Base-by-base conservation (phyloP, 495 filamentous ascomycete genomes). In the Jackrogersella multiformis region DNA sequence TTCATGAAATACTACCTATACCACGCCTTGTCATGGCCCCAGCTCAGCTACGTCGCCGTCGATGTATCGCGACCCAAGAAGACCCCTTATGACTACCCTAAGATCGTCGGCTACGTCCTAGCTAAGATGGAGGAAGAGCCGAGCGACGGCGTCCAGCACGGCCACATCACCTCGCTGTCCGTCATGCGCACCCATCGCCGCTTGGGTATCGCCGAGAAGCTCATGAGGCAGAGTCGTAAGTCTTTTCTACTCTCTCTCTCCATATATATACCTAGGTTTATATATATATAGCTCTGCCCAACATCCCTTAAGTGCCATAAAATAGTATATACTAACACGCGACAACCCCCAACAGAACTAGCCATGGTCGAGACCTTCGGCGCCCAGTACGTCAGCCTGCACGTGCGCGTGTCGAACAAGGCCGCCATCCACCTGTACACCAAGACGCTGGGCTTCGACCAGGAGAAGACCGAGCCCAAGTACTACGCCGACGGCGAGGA, bases 1-100 rank as follows among this genome's bases (percentile, higher is more conserved):
- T 98, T 97, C 79, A 88, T 96, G 80, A 99, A 99, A 86, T 99
- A 99, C 85, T 99, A 99, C 85, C 91, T 99, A 72, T 99, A 99
- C 87, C 95, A 99, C 79, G 95, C 95, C 5, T 87, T 97, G 55
- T 95, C 92, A 52, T 99, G 95, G 95, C 95, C 95, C 7, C 94
- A 97, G 76, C 88, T 98, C 51, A 94, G 90, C 71, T 98, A 92
- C 78, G 95, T 99, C 28, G 95, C 95, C 55, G 94, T 99, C 71
- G 94, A 98, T 77, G 86, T 89, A 15, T 88, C 88, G 13, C 88
- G 93, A 13, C 90, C 93, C 10, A 84, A 84, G 46, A 89, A 88
- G 78, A 84, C 81, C 55, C 90, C 88, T n/a, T 92, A 94, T 72
- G 88, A 95, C 72, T 94, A 96, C 57, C 95, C 95, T 36, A 94